Conservation (phyloP, 208 protist species). For the Leishmania guyanensis region DNA sequence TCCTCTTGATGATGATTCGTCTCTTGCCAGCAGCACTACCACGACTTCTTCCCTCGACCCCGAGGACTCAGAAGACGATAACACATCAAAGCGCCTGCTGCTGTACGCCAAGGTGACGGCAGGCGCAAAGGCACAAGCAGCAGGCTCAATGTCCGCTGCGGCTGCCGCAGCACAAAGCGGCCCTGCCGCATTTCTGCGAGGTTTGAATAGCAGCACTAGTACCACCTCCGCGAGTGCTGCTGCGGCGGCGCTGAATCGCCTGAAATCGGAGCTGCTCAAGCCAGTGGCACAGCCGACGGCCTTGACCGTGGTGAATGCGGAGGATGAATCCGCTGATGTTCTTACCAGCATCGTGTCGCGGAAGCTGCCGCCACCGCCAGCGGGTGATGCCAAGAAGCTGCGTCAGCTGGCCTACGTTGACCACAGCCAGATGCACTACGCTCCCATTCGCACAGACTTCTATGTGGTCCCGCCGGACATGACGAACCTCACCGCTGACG, state of each 20-base stretch:
- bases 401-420: slow-evolving; percentile 76
- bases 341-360: slow-evolving; percentile 38
- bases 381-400: slow-evolving; percentile 67
- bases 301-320: slow-evolving; percentile 72
- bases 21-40: slow-evolving; percentile 12
- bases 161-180: background rate
- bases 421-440: slow-evolving; percentile 64
- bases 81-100: slow-evolving; percentile 47
- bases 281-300: slow-evolving; percentile 61
- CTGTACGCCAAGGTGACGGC: slow-evolving; percentile 52
- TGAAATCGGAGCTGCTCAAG: slow-evolving; percentile 55
- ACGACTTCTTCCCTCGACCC: slow-evolving; percentile 16
- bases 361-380: slow-evolving; percentile 59
- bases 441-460: slow-evolving; percentile 78
- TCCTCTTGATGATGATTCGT: slow-evolving; percentile 14
- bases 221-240: slow-evolving; percentile 12
- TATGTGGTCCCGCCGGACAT: slow-evolving; percentile 82
- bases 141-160: background rate
- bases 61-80: slow-evolving; percentile 33
- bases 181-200: slow-evolving; percentile 14
- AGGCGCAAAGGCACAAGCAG: slow-evolving; percentile 4
- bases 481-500: slow-evolving; percentile 48
- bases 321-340: slow-evolving; percentile 70
- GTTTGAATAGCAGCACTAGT: background rate
- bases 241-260: slow-evolving; percentile 33